Base-by-base conservation (phyloP, 441 rosid species). In the Cnidoscolus chayamansa region DNA sequence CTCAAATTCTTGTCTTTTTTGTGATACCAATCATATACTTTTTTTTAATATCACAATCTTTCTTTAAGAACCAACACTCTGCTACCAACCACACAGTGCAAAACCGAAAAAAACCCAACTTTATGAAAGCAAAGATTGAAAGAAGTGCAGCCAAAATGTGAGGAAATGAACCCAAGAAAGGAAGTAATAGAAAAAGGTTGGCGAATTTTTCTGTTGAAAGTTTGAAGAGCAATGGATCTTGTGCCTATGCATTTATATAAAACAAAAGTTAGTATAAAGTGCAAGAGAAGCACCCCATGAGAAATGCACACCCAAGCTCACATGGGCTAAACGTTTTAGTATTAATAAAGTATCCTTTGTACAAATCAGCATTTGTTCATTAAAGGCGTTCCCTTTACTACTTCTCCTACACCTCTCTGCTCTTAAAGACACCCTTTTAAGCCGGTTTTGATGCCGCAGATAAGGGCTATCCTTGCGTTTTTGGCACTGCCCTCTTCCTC, bases 401-500 rank as follows among this genome's bases (percentile, higher is more conserved):
- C 72, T 72, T 63, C 45, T 10, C 30, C 17, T 45, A n/a, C 58
- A 40, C 35, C 31, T 68, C 19, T 37, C 9, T 49, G n/a, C 17
- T 17, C 63, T 11, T 63, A 55, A 49, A 60, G 76, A 79, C 73
- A 67, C 74, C 68, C 74, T 79, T 80, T 81, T 57, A 86, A 83
- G 89, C 91, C 98, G 86, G 83, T 75, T 86, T 89, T 79, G 76
- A 72, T 78, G 97, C 86, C 97, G 85, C 65, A 70, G 67, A 78
- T 82, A 73, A 81, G 74, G 96, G 87, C 81, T 62, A 56, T 67
- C 78, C 77, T 74, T 74, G 89, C 89, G 86, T 86, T 81, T 85
- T 79, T 75, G 80, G 84, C 86, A 85, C 87, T 59, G 51, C 64
- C 17, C 73, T 10, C 16, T 10, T 25, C 17, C 25, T 2, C 30